Evolutionary conservation across 495 filamentous ascomycete genomes (phyloP), one percentile per base, ranked within the genome.

Genomic region (Pyrenula massariospora): DNA sequence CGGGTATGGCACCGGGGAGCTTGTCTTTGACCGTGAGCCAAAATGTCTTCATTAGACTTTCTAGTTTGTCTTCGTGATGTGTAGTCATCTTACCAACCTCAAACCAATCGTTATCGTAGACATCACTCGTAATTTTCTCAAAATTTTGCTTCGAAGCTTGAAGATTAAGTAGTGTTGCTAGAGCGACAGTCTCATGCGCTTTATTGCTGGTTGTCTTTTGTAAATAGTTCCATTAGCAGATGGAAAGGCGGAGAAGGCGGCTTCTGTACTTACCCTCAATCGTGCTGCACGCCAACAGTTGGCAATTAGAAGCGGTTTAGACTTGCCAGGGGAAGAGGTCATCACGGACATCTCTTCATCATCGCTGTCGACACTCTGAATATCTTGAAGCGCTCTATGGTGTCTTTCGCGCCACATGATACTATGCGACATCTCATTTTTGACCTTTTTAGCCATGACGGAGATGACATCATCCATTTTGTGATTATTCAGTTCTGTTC

Each of bases 1-100:
- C n/a, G n/a, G 61, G 59, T 42, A 63, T 60, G 31, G 8, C 5
- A 8, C 31, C 31, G 5, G 8, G 31, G 15, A 42, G 15, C 15
- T 42, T 42, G 31, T 42, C 15, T 5, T 42, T 42, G 15, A 42
- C 15, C 31, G 8, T 42, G 5, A 8, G 5, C 31, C 31, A 42
- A 15, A 42, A 42, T 15, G 5, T 15, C 15, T 42, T 42, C 31
- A 42, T 42, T 42, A 42, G 31, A 42, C 5, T 42, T 42, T 42
- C 31, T 42, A 42, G 31, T 8, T 42, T 42, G 5, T 42, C 15
- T 15, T 42, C 8, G 5, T 42, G 8, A 15, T 42, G 8, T 42
- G 31, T 5, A 8, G 31, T 42, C 31, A 8, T 15, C 31, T 42
- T 42, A 15, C 31, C 15, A 8, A 15, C 15, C 31, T 15, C 5